Evolutionary conservation across 2,329 filamentous ascomycete species (phyloP).

Genomic region (Moelleriella libera): DNA sequence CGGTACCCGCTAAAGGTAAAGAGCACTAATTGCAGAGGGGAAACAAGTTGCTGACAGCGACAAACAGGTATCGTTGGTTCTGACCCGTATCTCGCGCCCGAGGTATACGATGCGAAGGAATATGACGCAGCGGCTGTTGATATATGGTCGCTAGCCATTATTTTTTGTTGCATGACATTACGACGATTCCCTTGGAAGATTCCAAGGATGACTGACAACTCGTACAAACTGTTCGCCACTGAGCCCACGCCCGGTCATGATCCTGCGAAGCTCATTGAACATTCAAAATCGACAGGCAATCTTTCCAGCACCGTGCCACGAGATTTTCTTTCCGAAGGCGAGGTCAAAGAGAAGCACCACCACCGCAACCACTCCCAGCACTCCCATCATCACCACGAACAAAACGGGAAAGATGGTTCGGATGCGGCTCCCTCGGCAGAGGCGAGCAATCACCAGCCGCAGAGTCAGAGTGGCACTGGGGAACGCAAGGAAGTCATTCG

Average conservation of each 20-base stretch:
- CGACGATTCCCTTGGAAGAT: conserved; percentile 96
- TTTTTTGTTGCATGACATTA: conserved; percentile 97
- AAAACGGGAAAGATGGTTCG: conserved; percentile 1
- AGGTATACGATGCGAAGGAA: conserved; percentile 86
- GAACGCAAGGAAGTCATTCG: conserved; percentile 69
- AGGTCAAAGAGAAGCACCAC: conserved; percentile 12
- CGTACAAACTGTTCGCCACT: conserved; percentile 83
- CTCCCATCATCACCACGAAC: conserved; percentile 1
- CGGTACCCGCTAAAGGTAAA: conserved; percentile 23
- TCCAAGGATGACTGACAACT: conserved; percentile 81
- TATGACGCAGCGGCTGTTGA: conserved; percentile 92
- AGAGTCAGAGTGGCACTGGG: conserved; percentile 6
- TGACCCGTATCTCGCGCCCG: conserved; percentile 90
- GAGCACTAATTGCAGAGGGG: not conserved
- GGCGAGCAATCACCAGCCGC: conserved; percentile 5
- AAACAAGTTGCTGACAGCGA: conserved; percentile 5
- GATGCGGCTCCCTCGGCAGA: not conserved
- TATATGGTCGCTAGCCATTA: conserved; percentile 96
- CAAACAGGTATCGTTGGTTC: conserved; percentile 53
- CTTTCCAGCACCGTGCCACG: conserved; percentile 22
- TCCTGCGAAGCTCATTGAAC: conserved; percentile 35
- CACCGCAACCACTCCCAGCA: conserved; percentile 3
- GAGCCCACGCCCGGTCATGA: conserved; percentile 64
- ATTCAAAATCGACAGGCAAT: conserved; percentile 29
- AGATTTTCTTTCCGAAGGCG: conserved; percentile 23